Base-by-base conservation (phyloP, 371 early-diverging fungal species). In the Syncephalis fuscata region DNA sequence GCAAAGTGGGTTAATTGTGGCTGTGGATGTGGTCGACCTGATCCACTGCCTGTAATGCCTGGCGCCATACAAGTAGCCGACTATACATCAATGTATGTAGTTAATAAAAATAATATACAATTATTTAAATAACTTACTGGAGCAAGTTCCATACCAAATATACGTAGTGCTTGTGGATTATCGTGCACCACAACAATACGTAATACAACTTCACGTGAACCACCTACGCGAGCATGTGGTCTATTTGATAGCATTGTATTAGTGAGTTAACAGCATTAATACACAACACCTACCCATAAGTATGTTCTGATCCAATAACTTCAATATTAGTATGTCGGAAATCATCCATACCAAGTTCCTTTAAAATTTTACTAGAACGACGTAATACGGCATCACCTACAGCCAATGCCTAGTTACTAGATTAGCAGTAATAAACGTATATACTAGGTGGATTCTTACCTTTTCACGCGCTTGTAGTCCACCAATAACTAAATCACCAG, bases 51-150 rank as follows among this genome's bases (percentile, higher is more conserved):
- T 24, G 71, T 78, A 44, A 82, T 80, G 16, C 81, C 83, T 0
- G 83, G 83, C 8, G 76, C 78, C 73, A 80, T 82, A 44, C 77
- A 76, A 7, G 83, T 82, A 9, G 78, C 83, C 17, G 75, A 58
- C 73, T 74, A 53, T 5, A 14, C 22, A n/a, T n/a, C n/a, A n/a
- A n/a, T n/a, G 8, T 39, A 46, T 25, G 51, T 39, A 38, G 40
- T 14, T 20, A 43, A 43, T 24, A 25, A 17, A 5, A 43, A 44
- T 22, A n/a, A n/a, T 46, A 23, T 21, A 26, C 14, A 19, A 25
- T 16, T 42, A n/a, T n/a, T n/a, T n/a, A n/a, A n/a, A n/a, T 2
- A 14, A 37, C 38, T 50, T 64, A 70, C 77, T 11, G 83, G 79
- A 40, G 78, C 75, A 2, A 76, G 49, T 54, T 82, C 83, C 54